Percentiles rank a stretch among this genome's conserved stretches.
Evolutionary conservation across 805 yeast genomes (phyloP).

Genomic region (Kodamaea lidongshanica): DNA sequence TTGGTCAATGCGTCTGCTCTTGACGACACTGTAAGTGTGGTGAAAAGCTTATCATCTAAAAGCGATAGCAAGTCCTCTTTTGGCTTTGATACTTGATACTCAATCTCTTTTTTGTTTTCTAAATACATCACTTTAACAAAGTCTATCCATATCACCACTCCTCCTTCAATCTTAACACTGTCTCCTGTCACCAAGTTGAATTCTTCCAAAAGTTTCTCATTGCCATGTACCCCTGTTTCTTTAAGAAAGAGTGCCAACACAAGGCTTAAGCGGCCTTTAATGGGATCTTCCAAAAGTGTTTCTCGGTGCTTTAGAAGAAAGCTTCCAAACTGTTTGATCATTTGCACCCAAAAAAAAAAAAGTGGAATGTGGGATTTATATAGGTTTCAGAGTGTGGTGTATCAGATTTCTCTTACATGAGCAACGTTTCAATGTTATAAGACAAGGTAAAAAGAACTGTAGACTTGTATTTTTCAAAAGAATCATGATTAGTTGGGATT

Average conservation of each 20-base stretch:
- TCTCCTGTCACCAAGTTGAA: conserved; percentile 17
- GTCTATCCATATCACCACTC: conserved; percentile 11
- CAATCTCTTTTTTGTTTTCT: conserved; percentile 9
- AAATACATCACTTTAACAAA: conserved; percentile 11
- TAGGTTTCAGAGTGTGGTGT: too few relatives aligned
- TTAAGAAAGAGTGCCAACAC: conserved; percentile 4
- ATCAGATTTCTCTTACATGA: too few relatives aligned
- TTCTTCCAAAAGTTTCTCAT: conserved; percentile 5
- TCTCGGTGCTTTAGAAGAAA: too few relatives aligned
- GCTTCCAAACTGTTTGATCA: too few relatives aligned
- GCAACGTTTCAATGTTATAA: too few relatives aligned
- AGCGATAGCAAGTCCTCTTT: conserved; percentile 1
- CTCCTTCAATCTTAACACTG: conserved; percentile 7
- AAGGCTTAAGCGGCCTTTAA: conserved; percentile 10
- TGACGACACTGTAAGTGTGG: conserved; percentile 1
- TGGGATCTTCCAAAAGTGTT: conserved; percentile 10
- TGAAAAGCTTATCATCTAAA: conserved; percentile 2
- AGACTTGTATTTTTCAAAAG: too few relatives aligned
- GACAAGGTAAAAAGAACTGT: too few relatives aligned
- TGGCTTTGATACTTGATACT: conserved; percentile 1
- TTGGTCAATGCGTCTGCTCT: conserved; percentile 1
- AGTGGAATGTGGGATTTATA: too few relatives aligned
- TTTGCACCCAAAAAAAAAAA: too few relatives aligned
- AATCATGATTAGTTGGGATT: too few relatives aligned
- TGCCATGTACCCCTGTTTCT: not conserved